Percentiles rank a stretch among this genome's conserved stretches.
These are phyloP conservation scores for Fusarium lyarnte DNA, from an alignment of 2,329 filamentous ascomycete genomes.

Conservation along the genomic window DNA sequence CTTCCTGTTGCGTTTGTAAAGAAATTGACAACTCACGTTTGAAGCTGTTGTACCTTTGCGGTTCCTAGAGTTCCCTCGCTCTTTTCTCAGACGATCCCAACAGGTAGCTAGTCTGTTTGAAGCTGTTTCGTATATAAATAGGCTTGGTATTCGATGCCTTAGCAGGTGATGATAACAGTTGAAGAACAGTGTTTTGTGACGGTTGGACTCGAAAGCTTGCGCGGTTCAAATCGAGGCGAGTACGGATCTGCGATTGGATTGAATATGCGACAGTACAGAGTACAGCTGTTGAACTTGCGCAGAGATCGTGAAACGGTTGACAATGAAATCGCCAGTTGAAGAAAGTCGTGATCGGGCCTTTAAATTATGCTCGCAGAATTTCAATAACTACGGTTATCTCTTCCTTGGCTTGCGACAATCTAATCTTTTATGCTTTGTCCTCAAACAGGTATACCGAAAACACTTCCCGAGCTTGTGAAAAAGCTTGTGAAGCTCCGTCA, in stretches of 20 bases:
- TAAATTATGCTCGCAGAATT: slow-evolving; percentile 12
- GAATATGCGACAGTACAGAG: slow-evolving; percentile 1
- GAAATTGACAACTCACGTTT: slow-evolving; percentile 14
- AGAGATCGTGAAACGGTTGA: slow-evolving; percentile 4
- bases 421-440: slow-evolving; percentile 32
- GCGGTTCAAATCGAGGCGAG: neutral
- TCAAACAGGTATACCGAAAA: slow-evolving; percentile 26
- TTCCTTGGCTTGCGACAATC: slow-evolving; percentile 13
- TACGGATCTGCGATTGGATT: neutral
- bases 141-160: neutral
- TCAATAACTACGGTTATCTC: neutral
- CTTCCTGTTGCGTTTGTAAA: slow-evolving; percentile 21
- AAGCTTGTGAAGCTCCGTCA: slow-evolving; percentile 35
- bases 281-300: neutral
- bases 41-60: slow-evolving; percentile 12
- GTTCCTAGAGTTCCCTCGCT: slow-evolving; percentile 5
- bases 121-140: neutral
- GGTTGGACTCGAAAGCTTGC: slow-evolving; percentile 3
- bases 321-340: slow-evolving; percentile 7
- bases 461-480: slow-evolving; percentile 31
- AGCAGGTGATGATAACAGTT: neutral
- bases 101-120: neutral
- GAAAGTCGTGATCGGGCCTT: slow-evolving; percentile 7
- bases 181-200: neutral
- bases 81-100: slow-evolving; percentile 11